phyloP scores from a whole-genome alignment of 2,329 filamentous ascomycete genomes.

The Monilinia fructigena region DNA sequence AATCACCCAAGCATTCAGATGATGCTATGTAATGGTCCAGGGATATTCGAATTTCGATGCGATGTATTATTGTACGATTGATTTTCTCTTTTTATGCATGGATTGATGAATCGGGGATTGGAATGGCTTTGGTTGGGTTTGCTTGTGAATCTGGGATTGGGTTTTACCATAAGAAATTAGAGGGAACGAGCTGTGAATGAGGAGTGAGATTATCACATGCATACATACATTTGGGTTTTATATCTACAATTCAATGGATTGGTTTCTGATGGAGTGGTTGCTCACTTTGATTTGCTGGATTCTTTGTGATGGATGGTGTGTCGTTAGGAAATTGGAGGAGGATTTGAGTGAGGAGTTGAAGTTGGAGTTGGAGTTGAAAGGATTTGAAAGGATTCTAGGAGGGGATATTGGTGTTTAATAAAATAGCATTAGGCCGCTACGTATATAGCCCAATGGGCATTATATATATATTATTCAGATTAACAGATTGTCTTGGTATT shows the following conservation, averaged over 20 bases:
- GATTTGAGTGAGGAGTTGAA: too few relatives aligned
- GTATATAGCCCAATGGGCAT: too few relatives aligned
- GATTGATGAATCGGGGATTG: conserved; percentile 1
- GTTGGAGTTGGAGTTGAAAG: too few relatives aligned
- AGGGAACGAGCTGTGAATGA: neutral
- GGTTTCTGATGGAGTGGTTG: neutral
- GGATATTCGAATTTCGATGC: neutral
- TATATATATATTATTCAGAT: too few relatives aligned
- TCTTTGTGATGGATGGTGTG: too few relatives aligned
- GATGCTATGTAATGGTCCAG: conserved; percentile 2
- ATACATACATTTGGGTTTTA: conserved; percentile 8
- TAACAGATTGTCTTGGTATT: too few relatives aligned
- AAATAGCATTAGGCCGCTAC: too few relatives aligned
- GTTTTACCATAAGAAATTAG: conserved; percentile 4
- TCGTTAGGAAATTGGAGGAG: too few relatives aligned
- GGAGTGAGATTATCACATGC: neutral
- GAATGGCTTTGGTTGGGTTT: conserved; percentile 3
- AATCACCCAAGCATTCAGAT: neutral
- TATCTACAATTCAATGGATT: conserved; percentile 2
- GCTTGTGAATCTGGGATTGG: neutral
- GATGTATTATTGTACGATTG: conserved; percentile 12
- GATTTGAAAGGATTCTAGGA: too few relatives aligned
- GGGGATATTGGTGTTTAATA: too few relatives aligned
- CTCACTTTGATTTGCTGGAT: too few relatives aligned
- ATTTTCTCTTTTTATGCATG: conserved; percentile 1